Conservation (phyloP, 306 rosid genomes). For the Cyclanthera cordifolia region DNA sequence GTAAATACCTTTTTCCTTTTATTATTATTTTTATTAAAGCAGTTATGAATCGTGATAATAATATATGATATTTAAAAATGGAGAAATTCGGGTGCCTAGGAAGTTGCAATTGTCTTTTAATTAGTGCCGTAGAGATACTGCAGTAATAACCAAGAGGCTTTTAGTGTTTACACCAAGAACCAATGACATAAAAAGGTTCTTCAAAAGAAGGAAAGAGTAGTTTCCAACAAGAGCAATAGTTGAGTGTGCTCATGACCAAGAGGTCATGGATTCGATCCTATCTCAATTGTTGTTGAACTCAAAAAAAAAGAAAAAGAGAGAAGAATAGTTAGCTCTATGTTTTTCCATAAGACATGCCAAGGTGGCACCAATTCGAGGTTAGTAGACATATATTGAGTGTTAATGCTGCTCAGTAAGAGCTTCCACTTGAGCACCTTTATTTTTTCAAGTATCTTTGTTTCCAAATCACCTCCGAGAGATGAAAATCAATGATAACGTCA, state of each 20-base stretch:
- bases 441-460: background rate
- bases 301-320: background rate
- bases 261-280: no score
- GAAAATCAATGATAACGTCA: background rate
- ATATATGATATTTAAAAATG: background rate
- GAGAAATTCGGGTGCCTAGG: background rate
- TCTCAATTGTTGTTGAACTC: no score
- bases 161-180: background rate
- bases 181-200: background rate
- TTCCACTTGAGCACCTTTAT: background rate
- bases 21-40: background rate
- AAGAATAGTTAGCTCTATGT: background rate
- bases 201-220: background rate
- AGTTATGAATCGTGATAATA: background rate
- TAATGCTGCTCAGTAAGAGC: background rate
- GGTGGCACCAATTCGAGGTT: background rate
- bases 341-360: background rate
- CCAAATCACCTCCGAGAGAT: background rate
- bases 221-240: no score
- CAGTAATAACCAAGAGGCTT: background rate
- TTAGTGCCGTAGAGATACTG: slow-evolving; percentile 1
- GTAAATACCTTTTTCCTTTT: background rate
- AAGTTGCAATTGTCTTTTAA: background rate
- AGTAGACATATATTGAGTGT: background rate
- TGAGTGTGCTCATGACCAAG: no score